These are phyloP conservation scores for Marasmius fiardii DNA, from an alignment of 1,284 basidiomycete genomes.

Conservation along the genomic window DNA sequence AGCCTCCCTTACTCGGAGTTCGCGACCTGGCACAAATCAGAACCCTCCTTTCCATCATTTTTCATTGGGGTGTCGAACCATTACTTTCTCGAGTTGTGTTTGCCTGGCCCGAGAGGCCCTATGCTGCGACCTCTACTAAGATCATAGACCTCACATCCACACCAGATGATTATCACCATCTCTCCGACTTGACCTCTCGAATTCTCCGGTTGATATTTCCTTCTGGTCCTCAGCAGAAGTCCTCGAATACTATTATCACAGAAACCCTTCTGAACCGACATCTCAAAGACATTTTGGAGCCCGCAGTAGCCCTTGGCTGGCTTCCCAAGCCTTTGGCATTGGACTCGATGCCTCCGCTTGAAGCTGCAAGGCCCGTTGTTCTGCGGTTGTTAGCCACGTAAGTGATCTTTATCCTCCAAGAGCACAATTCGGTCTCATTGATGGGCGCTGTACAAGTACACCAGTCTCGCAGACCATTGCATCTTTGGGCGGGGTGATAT, in stretches of 20 bases:
- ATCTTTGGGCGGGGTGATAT: conserved; percentile 55
- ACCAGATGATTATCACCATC: conserved; percentile 36
- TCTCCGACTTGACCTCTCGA: conserved; percentile 39
- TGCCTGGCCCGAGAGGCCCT: conserved; percentile 36
- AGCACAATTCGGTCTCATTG: conserved; percentile 10
- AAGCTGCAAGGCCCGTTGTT: conserved; percentile 43
- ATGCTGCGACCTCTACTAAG: conserved; percentile 20
- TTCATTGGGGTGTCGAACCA: conserved; percentile 66
- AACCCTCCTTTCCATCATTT: conserved; percentile 60
- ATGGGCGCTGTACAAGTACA: conserved; percentile 37
- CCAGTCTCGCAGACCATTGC: conserved; percentile 63
- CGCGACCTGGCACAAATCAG: conserved; percentile 62
- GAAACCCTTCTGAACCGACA: conserved; percentile 57
- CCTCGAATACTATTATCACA: conserved; percentile 58
- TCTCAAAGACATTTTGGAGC: conserved; percentile 51
- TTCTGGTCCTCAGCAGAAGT: conserved; percentile 35
- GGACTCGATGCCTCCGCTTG: conserved; percentile 24
- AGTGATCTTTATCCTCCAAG: conserved; percentile 24
- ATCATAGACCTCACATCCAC: conserved; percentile 43
- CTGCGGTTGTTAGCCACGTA: conserved; percentile 59
- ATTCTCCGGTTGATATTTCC: conserved; percentile 52
- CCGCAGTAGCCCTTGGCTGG: conserved; percentile 67
- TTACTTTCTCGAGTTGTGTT: conserved; percentile 41
- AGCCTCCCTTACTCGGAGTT: conserved; percentile 48
- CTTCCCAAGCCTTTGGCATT: conserved; percentile 50